Conservation (phyloP, 2,329 filamentous ascomycete genomes). For the Mycosphaerella sp. region DNA sequence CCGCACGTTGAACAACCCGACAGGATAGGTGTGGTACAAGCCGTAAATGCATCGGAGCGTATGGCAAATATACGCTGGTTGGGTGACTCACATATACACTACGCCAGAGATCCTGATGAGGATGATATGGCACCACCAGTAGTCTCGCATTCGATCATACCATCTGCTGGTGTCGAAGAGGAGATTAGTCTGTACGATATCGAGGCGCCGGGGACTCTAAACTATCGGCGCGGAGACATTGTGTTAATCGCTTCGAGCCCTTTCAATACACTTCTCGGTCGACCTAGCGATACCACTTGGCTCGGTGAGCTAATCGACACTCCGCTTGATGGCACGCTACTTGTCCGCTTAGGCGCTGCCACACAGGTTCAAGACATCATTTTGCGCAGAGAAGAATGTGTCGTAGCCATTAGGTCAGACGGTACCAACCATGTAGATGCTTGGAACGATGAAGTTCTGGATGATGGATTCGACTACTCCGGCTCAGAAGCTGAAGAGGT, state of each 20-base stretch:
- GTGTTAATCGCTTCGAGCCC: conserved; percentile 39
- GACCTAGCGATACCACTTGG: conserved; percentile 40
- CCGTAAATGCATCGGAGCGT: conserved; percentile 50
- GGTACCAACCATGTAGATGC: conserved; percentile 25
- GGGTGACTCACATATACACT: conserved; percentile 49
- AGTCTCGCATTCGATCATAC: conserved; percentile 19
- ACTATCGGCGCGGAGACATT: conserved; percentile 47
- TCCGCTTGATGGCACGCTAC: conserved; percentile 48
- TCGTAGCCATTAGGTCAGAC: conserved; percentile 42
- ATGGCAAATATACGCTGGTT: conserved; percentile 54
- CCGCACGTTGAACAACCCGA: conserved; percentile 33
- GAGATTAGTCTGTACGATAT: conserved; percentile 57
- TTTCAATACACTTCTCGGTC: conserved; percentile 1
- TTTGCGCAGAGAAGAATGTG: conserved; percentile 45
- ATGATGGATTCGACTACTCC: conserved; percentile 21
- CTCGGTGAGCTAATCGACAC: conserved; percentile 53
- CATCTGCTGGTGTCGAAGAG: conserved; percentile 32
- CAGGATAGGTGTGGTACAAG: conserved; percentile 53
- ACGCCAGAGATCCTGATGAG: conserved; percentile 47
- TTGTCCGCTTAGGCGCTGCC: conserved; percentile 49
- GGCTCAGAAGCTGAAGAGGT: conserved; percentile 34
- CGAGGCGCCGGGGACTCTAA: conserved; percentile 44
- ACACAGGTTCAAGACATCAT: conserved; percentile 46
- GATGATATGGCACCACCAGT: conserved; percentile 35
- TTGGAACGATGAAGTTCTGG: conserved; percentile 37